Conservation (phyloP, 176 grass and related monocot species). For the Oryza brachyantha region DNA sequence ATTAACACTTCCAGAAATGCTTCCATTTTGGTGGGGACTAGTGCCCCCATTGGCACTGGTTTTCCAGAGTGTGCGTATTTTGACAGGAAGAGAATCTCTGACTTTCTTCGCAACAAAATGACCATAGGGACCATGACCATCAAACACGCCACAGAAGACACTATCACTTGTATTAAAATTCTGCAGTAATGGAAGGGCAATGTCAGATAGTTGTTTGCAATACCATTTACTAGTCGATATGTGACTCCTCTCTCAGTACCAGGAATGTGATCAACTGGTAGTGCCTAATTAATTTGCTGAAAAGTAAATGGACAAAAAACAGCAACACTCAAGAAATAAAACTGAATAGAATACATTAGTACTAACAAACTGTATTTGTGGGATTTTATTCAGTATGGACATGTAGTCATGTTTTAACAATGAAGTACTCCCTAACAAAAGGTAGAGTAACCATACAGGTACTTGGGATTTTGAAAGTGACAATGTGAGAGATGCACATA, state of each 20-base stretch:
- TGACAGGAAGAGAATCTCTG: conserved; percentile 95
- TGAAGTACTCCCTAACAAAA: conserved; percentile 5
- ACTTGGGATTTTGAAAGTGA: conserved; percentile 8
- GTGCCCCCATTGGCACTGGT: conserved; percentile 35
- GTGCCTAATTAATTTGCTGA: neutral
- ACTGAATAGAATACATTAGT: neutral
- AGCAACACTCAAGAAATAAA: neutral
- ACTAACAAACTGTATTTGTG: conserved; percentile 18
- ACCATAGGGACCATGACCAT: conserved; percentile 93
- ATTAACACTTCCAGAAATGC: conserved; percentile 58
- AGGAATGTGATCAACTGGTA: conserved; percentile 16
- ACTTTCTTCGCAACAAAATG: conserved; percentile 98
- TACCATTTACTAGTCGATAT: conserved; percentile 17
- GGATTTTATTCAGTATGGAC: neutral
- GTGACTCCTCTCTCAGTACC: neutral
- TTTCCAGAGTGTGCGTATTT: conserved; percentile 65
- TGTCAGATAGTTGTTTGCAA: neutral
- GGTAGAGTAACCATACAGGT: neutral
- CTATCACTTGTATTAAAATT: conserved; percentile 63
- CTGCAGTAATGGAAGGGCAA: conserved; percentile 41
- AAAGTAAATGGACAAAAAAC: conserved; percentile 14
- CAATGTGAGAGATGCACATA: conserved; percentile 23
- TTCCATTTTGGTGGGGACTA: conserved; percentile 66
- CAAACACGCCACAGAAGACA: conserved; percentile 89
- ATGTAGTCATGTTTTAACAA: neutral